A percentile compares a stretch with the other conserved stretches of the same genome.
These are phyloP conservation scores for Geranium rotundifolium DNA, from an alignment of 345 rosid species.

Conservation along the genomic window DNA sequence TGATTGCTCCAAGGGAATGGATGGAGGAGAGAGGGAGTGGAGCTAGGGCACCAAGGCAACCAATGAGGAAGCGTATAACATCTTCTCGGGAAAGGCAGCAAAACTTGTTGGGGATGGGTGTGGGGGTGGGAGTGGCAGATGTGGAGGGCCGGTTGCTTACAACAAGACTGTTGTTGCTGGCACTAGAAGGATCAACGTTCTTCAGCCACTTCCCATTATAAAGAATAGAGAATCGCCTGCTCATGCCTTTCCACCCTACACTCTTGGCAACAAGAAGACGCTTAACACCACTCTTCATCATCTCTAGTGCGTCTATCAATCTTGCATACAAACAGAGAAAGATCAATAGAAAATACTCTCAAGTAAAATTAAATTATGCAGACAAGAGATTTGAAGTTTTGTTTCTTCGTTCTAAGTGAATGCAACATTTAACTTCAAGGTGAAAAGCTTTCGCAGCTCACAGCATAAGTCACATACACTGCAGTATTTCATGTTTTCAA, in stretches of 20 bases:
- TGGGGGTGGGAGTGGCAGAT: slow-evolving; percentile 41
- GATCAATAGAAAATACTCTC: slow-evolving; percentile 5
- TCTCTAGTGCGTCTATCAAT: slow-evolving; percentile 88
- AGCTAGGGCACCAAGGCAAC: slow-evolving; percentile 95
- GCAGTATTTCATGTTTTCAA: too few relatives aligned
- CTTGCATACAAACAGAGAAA: slow-evolving; percentile 28
- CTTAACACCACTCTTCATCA: slow-evolving; percentile 96
- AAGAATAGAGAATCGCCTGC: slow-evolving; percentile 85
- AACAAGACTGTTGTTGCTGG: slow-evolving; percentile 43
- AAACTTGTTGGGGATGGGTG: too few relatives aligned
- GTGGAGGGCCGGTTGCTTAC: slow-evolving; percentile 47
- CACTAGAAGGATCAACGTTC: slow-evolving; percentile 41
- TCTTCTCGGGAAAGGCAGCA: slow-evolving; percentile 98
- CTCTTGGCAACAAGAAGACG: slow-evolving; percentile 83
- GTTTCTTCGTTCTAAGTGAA: too few relatives aligned
- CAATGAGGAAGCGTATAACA: slow-evolving; percentile 77
- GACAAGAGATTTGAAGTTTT: neutral
- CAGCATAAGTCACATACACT: too few relatives aligned
- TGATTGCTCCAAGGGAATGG: slow-evolving; percentile 59
- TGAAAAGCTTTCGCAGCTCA: too few relatives aligned
- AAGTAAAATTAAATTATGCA: neutral
- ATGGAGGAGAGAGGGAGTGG: slow-evolving; percentile 87
- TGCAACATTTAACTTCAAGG: neutral
- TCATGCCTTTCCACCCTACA: slow-evolving; percentile 83
- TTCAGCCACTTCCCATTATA: slow-evolving; percentile 87